Evolutionary conservation across 2,329 filamentous ascomycete genomes (phyloP), one percentile per base, ranked within the genome.

Genomic region (Ambrosiella xylebori): DNA sequence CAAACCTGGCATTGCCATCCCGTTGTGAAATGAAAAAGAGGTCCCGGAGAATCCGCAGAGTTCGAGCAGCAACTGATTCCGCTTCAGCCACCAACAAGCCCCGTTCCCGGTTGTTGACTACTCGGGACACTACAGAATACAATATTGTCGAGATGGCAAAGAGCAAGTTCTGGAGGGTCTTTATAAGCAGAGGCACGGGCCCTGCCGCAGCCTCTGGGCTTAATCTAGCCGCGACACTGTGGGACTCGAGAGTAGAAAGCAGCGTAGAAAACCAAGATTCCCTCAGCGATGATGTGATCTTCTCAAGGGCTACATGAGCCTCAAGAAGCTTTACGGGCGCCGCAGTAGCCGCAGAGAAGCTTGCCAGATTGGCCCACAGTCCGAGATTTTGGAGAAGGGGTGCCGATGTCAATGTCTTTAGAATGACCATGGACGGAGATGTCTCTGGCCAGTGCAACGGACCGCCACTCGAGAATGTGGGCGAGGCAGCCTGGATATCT

Each of bases 1-100:
- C 87, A 65, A 94, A 95, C 1, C 81, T 77, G 61, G 78, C 80
- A 58, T 84, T 82, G 17, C 85, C 84, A 58, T 86, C 77, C 44
- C 86, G 78, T 12, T 82, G 83, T 0, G 87, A 88, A 61, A 95
- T 81, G 67, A 95, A 95, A 69, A 83, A 88, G 17, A 94, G 71
- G 64, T 87, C 85, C 36, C 88, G 82, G 9, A 95, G 77, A 11
- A 80, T 81, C 61, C 85, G 81, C 13, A 95, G 75, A 1, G 83
- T 80, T 66, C 86, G 86, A 51, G 80, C 73, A 5, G 87, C 86
- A 13, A 93, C 71, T 7, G 65, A 63, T 17, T 58, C 55, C 58
- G 72, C 67, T n/a, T 40, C 19, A 2, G 7, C 41, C 37, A 37
- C 52, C 7, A 27, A n/a, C 9, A 13, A 9, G 54, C 71, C 71